Evolutionary conservation across 768 basidiomycete species (phyloP), one percentile per base, ranked within the genome.

Genomic region (Exidia glandulosa): DNA sequence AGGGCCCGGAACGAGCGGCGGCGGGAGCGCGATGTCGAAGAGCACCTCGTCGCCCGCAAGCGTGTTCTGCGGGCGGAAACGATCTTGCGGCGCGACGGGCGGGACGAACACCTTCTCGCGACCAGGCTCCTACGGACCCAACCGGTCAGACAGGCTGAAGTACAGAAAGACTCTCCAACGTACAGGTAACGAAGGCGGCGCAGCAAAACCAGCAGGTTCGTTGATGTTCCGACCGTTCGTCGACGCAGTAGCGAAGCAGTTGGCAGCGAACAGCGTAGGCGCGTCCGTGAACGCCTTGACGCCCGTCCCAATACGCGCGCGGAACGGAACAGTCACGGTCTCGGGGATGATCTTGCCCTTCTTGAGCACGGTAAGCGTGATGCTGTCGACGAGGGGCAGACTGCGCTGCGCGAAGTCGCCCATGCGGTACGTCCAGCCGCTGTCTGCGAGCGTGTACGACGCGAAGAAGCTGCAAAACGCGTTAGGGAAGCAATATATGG

Each of bases 271-370:
- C 68, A 77, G 82, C 9, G 81, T 79, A 9, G 71, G 70, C 2
- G 70, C 68, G 65, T 82, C 75, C 2, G 79, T 79, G 66, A 82
- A 85, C 19, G 74, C 66, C 25, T 72, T 72, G 29, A 79, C 71
- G 10, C 67, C 66, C 1, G 77, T 70, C 29, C 77, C 76, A 61
- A 83, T 74, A 45, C 80, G 76, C 3, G 82, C 82, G 36, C 80
- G 79, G 67, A 82, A 85, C 13, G 83, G 82, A 57, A 81, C 82
- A 1, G 73, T 75, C 63, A 84, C 68, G 3, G 74, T 80, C 36
- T 80, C 78, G 23, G 70, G 71, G 9, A 54, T 33, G 23, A 65
- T 74, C 52, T 68, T 72, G 57, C 76, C 74, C 47, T 73, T 66
- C 14, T 76, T 76, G 61, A 76, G 74, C 32, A 84, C 71, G 1